Evolutionary conservation across 306 rosid species (phyloP).

Genomic region (Corylus heterophylla): DNA sequence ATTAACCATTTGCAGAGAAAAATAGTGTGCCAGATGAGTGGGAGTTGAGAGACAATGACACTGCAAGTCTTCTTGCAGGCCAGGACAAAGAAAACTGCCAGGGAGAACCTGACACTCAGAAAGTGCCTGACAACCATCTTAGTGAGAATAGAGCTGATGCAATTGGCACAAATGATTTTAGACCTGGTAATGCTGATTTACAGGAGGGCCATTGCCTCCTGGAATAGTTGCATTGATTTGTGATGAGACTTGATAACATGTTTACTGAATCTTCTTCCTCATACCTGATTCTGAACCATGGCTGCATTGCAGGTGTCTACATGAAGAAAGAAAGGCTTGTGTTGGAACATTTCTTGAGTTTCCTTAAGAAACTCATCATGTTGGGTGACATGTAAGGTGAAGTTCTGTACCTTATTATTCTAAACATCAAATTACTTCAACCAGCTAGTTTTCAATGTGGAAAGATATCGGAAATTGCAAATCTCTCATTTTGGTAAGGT

Average conservation of each 20-base stretch:
- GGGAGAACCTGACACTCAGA: slow-evolving; percentile 55
- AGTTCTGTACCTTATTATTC: background rate
- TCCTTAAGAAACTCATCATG: slow-evolving; percentile 77
- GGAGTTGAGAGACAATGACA: slow-evolving; percentile 41
- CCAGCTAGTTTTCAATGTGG: background rate
- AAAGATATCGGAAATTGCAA: background rate
- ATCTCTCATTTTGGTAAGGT: background rate
- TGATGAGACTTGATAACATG: slow-evolving; percentile 76
- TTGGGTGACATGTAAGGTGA: slow-evolving; percentile 88
- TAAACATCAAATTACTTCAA: background rate
- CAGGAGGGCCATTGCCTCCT: slow-evolving; percentile 83
- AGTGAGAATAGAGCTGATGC: slow-evolving; percentile 65
- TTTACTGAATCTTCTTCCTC: slow-evolving; percentile 74
- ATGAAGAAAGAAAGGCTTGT: slow-evolving; percentile 85
- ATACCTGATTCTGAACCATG: slow-evolving; percentile 45
- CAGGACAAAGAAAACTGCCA: slow-evolving; percentile 52
- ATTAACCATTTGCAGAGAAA: slow-evolving; percentile 53
- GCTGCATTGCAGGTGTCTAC: slow-evolving; percentile 69
- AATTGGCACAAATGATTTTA: slow-evolving; percentile 61
- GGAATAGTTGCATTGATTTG: slow-evolving; percentile 93
- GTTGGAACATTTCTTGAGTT: slow-evolving; percentile 70
- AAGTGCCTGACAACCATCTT: slow-evolving; percentile 62
- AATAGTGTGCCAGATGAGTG: slow-evolving; percentile 49
- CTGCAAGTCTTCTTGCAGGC: slow-evolving; percentile 58
- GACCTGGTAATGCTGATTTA: slow-evolving; percentile 66